These are phyloP conservation scores for Candida hungchunana DNA, from an alignment of 805 yeast species.

Conservation along the genomic window DNA sequence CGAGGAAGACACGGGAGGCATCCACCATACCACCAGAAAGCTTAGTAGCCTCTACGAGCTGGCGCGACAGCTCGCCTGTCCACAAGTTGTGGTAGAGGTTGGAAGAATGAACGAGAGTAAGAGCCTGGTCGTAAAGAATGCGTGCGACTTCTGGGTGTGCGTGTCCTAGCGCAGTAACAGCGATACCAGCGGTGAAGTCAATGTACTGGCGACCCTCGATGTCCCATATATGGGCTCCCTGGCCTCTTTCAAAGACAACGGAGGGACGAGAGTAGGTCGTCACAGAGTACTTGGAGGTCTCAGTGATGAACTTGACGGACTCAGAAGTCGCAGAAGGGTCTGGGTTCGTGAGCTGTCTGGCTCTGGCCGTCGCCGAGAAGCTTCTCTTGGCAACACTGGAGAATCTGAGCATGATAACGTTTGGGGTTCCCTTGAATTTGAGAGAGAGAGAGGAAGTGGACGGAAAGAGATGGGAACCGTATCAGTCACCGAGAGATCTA, in stretches of 20 bases:
- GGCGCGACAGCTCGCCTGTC: constrained; percentile 73
- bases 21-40: constrained; percentile 73
- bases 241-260: constrained; percentile 72
- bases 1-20: constrained; percentile 70
- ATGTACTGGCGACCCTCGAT: constrained; percentile 71
- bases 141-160: constrained; percentile 69
- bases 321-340: constrained; percentile 22
- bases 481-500: neutral
- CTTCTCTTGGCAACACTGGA: constrained; percentile 1
- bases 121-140: constrained; percentile 68
- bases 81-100: constrained; percentile 82
- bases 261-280: constrained; percentile 81
- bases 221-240: constrained; percentile 80
- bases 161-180: constrained; percentile 95
- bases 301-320: constrained; percentile 35
- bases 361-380: constrained; percentile 2
- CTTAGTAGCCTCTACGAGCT: constrained; percentile 64
- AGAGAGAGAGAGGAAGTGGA: neutral
- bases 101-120: constrained; percentile 73
- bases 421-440: no score
- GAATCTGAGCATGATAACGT: no score
- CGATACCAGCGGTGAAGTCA: constrained; percentile 95
- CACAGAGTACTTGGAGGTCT: constrained; percentile 43
- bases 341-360: constrained; percentile 11
- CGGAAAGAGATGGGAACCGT: no score